Conservation (phyloP, 257 asterid genomes). For the Solanum peruvianum region DNA sequence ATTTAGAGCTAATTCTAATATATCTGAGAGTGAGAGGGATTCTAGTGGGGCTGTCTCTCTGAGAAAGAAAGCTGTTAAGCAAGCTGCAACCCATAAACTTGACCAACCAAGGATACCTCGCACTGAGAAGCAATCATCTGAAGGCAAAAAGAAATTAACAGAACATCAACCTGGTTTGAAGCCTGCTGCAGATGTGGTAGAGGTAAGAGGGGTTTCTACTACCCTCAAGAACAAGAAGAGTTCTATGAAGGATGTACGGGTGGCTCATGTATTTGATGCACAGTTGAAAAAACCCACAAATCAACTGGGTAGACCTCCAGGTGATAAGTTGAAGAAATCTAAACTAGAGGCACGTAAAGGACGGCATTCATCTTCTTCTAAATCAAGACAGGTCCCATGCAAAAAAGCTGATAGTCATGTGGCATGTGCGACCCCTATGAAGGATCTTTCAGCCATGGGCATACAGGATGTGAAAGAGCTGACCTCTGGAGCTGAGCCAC, state of each 20-base stretch:
- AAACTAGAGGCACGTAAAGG: conserved; percentile 20
- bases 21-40: conserved; percentile 3
- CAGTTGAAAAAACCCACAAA: conserved; percentile 17
- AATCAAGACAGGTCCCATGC: conserved; percentile 28
- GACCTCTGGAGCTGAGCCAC: conserved; percentile 19
- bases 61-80: neutral
- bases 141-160: conserved; percentile 37
- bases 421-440: conserved; percentile 11
- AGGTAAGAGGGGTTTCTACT: conserved; percentile 21
- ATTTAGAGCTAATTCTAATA: neutral
- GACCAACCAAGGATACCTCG: neutral
- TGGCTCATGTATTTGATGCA: conserved; percentile 12
- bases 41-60: neutral
- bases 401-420: conserved; percentile 22
- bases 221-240: conserved; percentile 19
- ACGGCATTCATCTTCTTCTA: conserved; percentile 25
- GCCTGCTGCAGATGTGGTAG: conserved; percentile 15
- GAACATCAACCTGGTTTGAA: conserved; percentile 33
- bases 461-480: conserved; percentile 16
- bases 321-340: conserved; percentile 30
- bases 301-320: conserved; percentile 24
- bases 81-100: conserved; percentile 2
- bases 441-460: conserved; percentile 28
- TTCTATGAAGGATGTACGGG: conserved; percentile 26
- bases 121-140: conserved; percentile 21